phyloP scores from a whole-genome alignment of 345 rosid species.

The Salix suchowensis region DNA sequence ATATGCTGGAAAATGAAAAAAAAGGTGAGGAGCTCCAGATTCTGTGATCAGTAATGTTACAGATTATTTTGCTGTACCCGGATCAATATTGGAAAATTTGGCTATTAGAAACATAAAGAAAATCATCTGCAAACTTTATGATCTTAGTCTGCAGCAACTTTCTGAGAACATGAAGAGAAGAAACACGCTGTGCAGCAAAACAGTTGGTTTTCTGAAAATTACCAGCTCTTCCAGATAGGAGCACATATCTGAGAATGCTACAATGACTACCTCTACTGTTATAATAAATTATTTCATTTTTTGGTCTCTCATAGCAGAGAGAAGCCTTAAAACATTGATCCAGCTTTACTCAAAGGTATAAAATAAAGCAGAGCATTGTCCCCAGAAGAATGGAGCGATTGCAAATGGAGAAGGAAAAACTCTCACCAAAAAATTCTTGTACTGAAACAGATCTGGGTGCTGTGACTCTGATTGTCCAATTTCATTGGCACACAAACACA shows the following conservation, averaged over 20 bases:
- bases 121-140: background rate
- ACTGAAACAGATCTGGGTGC: conserved; percentile 64
- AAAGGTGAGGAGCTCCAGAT: background rate
- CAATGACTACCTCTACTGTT: background rate
- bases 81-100: background rate
- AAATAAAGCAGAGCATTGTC: conserved; percentile 4
- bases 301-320: background rate
- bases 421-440: conserved; percentile 77
- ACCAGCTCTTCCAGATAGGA: background rate
- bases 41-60: background rate
- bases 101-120: background rate
- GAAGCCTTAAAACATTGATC: background rate
- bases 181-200: background rate
- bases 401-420: background rate
- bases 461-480: conserved; percentile 97
- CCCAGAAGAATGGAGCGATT: background rate
- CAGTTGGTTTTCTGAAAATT: background rate
- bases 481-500: conserved; percentile 95
- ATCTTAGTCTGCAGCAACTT: background rate
- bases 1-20: background rate
- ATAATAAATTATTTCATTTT: background rate
- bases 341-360: background rate
- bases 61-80: background rate
- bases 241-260: background rate
- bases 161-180: background rate